Evolutionary conservation across 2,329 filamentous ascomycete genomes (phyloP).

Genomic region (Magnaporthiopsis rhizophila): DNA sequence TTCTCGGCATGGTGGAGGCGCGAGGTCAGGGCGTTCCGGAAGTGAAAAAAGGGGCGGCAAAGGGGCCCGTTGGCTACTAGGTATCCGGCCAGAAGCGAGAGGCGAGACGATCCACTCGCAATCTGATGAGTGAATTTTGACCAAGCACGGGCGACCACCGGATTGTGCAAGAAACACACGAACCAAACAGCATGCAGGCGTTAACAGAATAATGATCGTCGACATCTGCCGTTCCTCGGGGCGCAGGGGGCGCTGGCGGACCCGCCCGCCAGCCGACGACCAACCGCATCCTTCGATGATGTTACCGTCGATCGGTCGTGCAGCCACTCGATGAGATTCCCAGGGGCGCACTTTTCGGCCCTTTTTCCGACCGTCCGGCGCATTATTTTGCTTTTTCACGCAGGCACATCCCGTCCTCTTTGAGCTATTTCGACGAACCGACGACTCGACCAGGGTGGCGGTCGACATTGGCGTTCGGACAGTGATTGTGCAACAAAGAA

Average conservation of each 20-base stretch:
- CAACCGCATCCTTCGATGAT: neutral
- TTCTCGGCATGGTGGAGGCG: conserved; percentile 77
- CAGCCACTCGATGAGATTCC: neutral
- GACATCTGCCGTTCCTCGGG: neutral
- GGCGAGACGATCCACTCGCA: neutral
- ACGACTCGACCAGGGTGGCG: neutral
- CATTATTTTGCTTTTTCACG: neutral
- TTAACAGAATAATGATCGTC: neutral
- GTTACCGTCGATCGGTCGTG: neutral
- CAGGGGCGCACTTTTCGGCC: neutral
- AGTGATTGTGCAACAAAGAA: neutral
- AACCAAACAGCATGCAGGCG: neutral
- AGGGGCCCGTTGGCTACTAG: neutral
- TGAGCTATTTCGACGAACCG: neutral
- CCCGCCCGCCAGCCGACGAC: neutral
- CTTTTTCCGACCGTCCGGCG: neutral
- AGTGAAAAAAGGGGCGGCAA: conserved; percentile 26
- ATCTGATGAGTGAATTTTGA: neutral
- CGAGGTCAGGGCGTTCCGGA: conserved; percentile 51
- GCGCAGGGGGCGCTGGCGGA: neutral
- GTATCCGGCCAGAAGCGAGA: neutral
- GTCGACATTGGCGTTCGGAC: neutral
- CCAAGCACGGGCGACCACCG: neutral
- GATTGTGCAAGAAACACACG: neutral
- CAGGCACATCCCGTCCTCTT: neutral